Conservation (phyloP, 2,329 filamentous ascomycete species). For the Grosmannia serpens region DNA sequence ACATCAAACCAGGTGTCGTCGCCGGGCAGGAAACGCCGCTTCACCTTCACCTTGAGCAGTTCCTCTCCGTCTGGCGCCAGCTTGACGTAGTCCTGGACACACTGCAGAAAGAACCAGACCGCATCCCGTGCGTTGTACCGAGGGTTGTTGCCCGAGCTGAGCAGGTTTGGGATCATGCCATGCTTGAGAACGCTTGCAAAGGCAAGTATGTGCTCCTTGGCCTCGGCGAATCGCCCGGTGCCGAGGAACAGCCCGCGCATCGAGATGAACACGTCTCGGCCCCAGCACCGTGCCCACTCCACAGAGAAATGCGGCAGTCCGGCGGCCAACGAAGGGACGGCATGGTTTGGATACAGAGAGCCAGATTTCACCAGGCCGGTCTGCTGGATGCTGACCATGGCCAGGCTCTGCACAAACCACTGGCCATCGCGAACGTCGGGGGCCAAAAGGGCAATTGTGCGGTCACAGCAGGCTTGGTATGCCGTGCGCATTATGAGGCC, state of each 20-base stretch:
- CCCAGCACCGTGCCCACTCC: constrained; percentile 95
- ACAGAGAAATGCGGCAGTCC: constrained; percentile 89
- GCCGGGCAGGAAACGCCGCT: constrained; percentile 82
- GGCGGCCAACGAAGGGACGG: constrained; percentile 78
- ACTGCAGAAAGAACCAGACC: constrained; percentile 95
- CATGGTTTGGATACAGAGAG: constrained; percentile 76
- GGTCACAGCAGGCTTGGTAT: constrained; percentile 72
- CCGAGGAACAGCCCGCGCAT: constrained; percentile 84
- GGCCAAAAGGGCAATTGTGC: constrained; percentile 68
- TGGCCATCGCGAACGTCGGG: constrained; percentile 69
- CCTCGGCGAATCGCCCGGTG: constrained; percentile 78
- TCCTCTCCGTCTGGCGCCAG: constrained; percentile 66
- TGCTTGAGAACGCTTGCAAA: constrained; percentile 97
- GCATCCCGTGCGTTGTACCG: constrained; percentile 95
- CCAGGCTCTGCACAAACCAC: constrained; percentile 76
- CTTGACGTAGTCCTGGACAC: constrained; percentile 83
- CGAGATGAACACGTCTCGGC: constrained; percentile 93
- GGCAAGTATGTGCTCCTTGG: constrained; percentile 84
- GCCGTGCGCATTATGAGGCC: constrained; percentile 78
- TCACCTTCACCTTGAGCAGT: constrained; percentile 65
- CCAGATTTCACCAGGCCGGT: constrained; percentile 82
- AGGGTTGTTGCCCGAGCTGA: constrained; percentile 74
- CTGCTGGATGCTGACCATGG: constrained; percentile 85
- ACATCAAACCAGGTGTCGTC: constrained; percentile 89
- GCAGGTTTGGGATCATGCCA: constrained; percentile 92